Base-by-base conservation (phyloP, 2,329 filamentous ascomycete genomes). In the Hymenoscyphus linearis region DNA sequence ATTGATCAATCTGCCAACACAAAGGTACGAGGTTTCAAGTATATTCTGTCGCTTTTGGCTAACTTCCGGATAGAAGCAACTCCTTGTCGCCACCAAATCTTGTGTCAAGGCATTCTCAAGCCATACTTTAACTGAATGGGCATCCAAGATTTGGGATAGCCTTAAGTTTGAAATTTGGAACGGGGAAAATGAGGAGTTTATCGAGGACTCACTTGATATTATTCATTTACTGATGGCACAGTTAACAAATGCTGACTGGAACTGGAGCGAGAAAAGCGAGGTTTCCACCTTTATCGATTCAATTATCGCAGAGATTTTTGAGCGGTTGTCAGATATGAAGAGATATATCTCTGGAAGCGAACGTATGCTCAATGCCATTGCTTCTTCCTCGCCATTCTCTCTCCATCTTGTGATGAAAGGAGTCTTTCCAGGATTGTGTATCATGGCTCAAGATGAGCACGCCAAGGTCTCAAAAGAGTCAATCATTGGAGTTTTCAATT, bases 111-210 rank as follows among this genome's bases (percentile, higher is more conserved):
- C 54, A 4, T 73, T 70, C 54, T 65, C 65, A 0, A 31, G 56
- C 4, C 13, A 57, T n/a, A 66, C 58, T 0, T 44, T 71, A 13
- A 34, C 60, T 1, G 37, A 65, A 27, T 70, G 62, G 61, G 58
- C 66, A 16, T 27, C 55, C 4, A 69, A 70, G 53, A 62, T 74
- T 22, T 74, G 71, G 71, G 67, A 71, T 58, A 60, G 65, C 2
- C 47, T 74, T 16, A 74, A 74, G 58, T 73, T 69, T 55, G 71
- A 74, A 52, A 61, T 74, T 7, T 69, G 69, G 66, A 72, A 73
- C 52, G 68, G 70, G 4, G 66, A 69, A 37, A 69, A 70, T 35
- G 70, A 70, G 14, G 69, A 72, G 13, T 67, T 69, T 22, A 69
- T 72, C 14, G 37, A 63, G 34, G 66, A 64, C 22, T 67, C 71